Percentiles rank a stretch among this genome's conserved stretches.
phyloP scores from a whole-genome alignment of 2,329 filamentous ascomycete genomes.

The Allantophomopsis lycopodina region DNA sequence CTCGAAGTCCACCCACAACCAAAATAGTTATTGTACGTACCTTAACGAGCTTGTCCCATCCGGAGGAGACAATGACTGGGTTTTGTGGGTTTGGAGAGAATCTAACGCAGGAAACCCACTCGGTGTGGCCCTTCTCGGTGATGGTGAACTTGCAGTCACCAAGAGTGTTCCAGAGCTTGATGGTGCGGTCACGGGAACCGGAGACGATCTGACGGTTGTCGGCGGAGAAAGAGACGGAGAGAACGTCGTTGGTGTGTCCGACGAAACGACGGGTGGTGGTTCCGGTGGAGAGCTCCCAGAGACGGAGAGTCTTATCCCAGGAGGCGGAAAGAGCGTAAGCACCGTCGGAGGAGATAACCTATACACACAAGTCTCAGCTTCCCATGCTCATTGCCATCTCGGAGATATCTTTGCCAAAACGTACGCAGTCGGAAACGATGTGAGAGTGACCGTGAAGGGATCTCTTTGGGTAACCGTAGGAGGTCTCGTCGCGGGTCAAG shows the following conservation, averaged over 20 bases:
- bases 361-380: constrained; percentile 18
- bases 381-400: constrained; percentile 5
- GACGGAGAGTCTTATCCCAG: constrained; percentile 99
- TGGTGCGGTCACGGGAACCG: constrained; percentile 92
- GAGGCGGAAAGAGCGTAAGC: constrained; percentile 97
- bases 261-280: constrained; percentile 97
- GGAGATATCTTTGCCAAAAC: constrained; percentile 25
- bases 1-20: constrained; percentile 7
- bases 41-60: constrained; percentile 99
- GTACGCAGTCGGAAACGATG: constrained; percentile 99
- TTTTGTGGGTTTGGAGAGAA: constrained; percentile 99
- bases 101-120: constrained; percentile 98
- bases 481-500: constrained; percentile 94
- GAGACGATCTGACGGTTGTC: constrained; percentile 99
- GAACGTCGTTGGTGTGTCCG: constrained; percentile 98
- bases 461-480: constrained; percentile 98
- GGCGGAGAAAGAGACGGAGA: constrained; percentile 99
- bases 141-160: constrained; percentile 99
- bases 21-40: constrained; percentile 40
- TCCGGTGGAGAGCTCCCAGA: constrained; percentile 97
- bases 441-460: constrained; percentile 98
- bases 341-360: constrained; percentile 99
- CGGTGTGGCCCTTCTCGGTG: constrained; percentile 99
- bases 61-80: constrained; percentile 96
- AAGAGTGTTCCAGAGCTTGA: constrained; percentile 99